Evolutionary conservation across 495 filamentous ascomycete species (phyloP), one percentile per base, ranked within the genome.

Genomic region (Pseudevernia furfuracea): DNA sequence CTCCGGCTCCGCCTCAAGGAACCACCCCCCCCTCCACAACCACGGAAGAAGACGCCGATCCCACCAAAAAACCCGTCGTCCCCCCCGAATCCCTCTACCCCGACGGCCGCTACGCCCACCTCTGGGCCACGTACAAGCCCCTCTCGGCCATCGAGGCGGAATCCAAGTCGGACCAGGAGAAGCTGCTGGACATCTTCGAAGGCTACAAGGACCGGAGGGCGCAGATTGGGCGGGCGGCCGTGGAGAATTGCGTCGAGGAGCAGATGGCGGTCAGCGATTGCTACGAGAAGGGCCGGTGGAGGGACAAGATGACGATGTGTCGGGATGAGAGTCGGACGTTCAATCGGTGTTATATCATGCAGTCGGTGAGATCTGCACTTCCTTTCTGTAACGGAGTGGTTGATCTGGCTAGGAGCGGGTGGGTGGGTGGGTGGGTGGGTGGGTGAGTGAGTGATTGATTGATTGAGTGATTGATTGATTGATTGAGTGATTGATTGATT

Each of bases 211-310:
- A 89, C 71, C 88, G 91, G 64, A 89, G 87, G 69, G 83, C 82
- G 25, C 79, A 82, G 61, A 90, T 97, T 60, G 89, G 89, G 25
- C 81, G 83, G 25, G 90, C 89, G 11, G 94, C 94, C 19, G 78
- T 96, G 68, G 95, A 97, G 78, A 98, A 97, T 74, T 98, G 94
- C 77, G 88, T 91, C 0, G 67, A 90, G 61, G 91, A 97, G 75
- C 88, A 96, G 74, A 76, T 86, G 68, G 85, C 81, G 32, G 82
- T 92, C 76, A 81, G 81, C 58, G 77, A 85, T 4, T 98, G 94
- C 78, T 95, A 90, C 77, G 77, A 80, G 62, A 79, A 76, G 49
- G 91, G 91, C 43, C 77, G 76, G 30, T 81, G 79, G 74, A 63
- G 67, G 65, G 74, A 78, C 60, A 75, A 80, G 32, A 72, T 88